phyloP scores from a whole-genome alignment of 495 filamentous ascomycete species.

The Bombardia bombarda region DNA sequence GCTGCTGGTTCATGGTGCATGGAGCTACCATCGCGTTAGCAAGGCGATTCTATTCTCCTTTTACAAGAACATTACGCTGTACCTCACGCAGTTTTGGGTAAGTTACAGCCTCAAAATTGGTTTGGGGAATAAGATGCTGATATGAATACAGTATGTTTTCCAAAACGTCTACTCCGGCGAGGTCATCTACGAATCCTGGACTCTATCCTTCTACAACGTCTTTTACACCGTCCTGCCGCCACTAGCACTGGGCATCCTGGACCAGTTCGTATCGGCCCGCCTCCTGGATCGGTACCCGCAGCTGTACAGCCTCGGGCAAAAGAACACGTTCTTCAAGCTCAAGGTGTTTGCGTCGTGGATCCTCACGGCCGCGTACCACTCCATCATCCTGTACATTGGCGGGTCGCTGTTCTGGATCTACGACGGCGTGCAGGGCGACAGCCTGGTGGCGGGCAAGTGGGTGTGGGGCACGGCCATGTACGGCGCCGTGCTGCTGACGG shows the following conservation, averaged over 20 bases:
- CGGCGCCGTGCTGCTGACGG: slow-evolving; percentile 81
- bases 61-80: slow-evolving; percentile 98
- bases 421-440: slow-evolving; percentile 68
- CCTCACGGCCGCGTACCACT: slow-evolving; percentile 91
- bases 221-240: slow-evolving; percentile 94
- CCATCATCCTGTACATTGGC: slow-evolving; percentile 79
- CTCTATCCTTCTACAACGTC: slow-evolving; percentile 97
- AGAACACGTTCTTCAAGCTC: slow-evolving; percentile 85
- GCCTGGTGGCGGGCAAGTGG: slow-evolving; percentile 84
- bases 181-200: slow-evolving; percentile 99
- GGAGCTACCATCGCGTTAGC: slow-evolving; percentile 95
- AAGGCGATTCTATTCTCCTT: slow-evolving; percentile 97
- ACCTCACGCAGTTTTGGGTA: slow-evolving; percentile 99
- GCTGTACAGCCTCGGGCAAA: slow-evolving; percentile 87
- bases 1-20: slow-evolving; percentile 90
- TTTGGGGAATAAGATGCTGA: slow-evolving; percentile 26
- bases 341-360: slow-evolving; percentile 92
- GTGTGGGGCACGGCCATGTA: slow-evolving; percentile 93
- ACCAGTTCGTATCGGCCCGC: slow-evolving; percentile 94
- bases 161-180: slow-evolving; percentile 97
- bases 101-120: slow-evolving; percentile 19
- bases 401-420: slow-evolving; percentile 70
- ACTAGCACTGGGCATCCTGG: slow-evolving; percentile 91
- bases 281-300: slow-evolving; percentile 97
- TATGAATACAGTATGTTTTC: slow-evolving; percentile 67